These are phyloP conservation scores for Eutypa lata DNA, from an alignment of 2,329 filamentous ascomycete species.

Conservation along the genomic window DNA sequence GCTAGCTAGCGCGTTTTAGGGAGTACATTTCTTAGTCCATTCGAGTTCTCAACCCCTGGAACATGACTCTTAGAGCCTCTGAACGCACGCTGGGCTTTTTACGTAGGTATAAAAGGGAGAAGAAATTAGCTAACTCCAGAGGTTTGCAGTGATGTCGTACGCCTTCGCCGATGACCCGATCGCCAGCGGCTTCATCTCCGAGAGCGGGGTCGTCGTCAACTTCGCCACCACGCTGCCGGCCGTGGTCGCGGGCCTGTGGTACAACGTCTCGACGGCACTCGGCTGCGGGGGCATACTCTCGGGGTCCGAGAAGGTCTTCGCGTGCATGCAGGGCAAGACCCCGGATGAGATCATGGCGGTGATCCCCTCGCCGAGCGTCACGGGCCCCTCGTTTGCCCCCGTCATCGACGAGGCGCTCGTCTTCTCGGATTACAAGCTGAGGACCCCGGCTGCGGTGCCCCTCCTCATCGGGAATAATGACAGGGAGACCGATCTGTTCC, in stretches of 20 bases:
- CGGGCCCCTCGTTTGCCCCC: neutral
- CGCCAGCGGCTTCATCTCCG: neutral
- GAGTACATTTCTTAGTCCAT: too few relatives aligned
- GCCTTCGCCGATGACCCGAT: neutral
- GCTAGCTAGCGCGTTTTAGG: too few relatives aligned
- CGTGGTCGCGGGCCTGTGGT: neutral
- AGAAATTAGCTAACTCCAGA: too few relatives aligned
- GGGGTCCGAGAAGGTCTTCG: neutral
- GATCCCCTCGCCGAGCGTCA: neutral
- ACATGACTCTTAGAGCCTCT: too few relatives aligned
- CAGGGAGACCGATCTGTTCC: conserved; percentile 3
- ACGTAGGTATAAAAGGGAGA: too few relatives aligned
- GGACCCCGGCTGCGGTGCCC: neutral
- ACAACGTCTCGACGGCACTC: neutral
- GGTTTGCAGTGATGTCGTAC: neutral
- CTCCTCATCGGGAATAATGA: conserved; percentile 3
- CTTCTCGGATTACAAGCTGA: neutral
- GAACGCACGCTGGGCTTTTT: too few relatives aligned
- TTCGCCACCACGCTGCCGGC: too few relatives aligned
- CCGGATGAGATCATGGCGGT: neutral
- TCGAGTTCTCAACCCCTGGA: too few relatives aligned
- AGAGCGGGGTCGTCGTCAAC: too few relatives aligned
- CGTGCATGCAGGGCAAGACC: conserved; percentile 1
- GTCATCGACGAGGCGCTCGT: conserved; percentile 2
- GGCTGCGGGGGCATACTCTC: neutral